Base-by-base conservation (phyloP, 2,329 filamentous ascomycete genomes). In the Cladosporium sphaerospermum region DNA sequence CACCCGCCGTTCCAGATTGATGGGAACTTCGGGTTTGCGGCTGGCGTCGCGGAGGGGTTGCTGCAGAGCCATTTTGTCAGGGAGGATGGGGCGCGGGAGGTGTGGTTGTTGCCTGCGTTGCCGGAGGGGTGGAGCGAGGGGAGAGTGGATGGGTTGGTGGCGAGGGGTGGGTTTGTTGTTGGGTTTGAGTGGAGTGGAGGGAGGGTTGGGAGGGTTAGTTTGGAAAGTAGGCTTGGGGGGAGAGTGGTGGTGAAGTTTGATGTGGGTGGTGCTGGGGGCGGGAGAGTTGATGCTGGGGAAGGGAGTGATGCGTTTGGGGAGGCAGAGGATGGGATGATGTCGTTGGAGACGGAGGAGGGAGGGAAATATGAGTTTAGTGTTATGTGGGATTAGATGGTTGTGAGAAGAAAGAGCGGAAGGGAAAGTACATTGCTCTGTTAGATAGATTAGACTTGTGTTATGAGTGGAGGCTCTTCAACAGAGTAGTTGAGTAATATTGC, bases 1-100 rank as follows among this genome's bases (percentile, higher is more conserved):
- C 4, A 70, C 5, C 64, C 66, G 44, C 77, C 79, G 1, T 82
- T 82, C 57, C 79, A 82, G 66, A 80, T 82, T 53, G 79, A 82
- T 61, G 80, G 78, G 6, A 82, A 82, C 60, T 81, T 79, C 56
- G 79, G 78, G 1, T 63, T 74, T 18, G 69, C 69, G 2, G 79
- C 76, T 0, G 77, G 75, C 0, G 69, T 51, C 6, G 48, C 39
- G 9, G 48, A 51, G 40, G 48, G 40, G 2, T 7, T 51, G 18
- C 6, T 51, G 40, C 48, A 51, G n/a, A 51, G 48, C 9, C 48
- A 51, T 13, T 44, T 51, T 32, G 33, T 51, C 3, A 28, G 42
- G 8, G 48, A 16, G 5, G 48, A 51, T 44, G 48, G 48, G 8
- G 32, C 23, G 14, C 34, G 48, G 32, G 48, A 51, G 48, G 19